phyloP scores from a whole-genome alignment of 768 basidiomycete species.

The Suillus fuscotomentosus region DNA sequence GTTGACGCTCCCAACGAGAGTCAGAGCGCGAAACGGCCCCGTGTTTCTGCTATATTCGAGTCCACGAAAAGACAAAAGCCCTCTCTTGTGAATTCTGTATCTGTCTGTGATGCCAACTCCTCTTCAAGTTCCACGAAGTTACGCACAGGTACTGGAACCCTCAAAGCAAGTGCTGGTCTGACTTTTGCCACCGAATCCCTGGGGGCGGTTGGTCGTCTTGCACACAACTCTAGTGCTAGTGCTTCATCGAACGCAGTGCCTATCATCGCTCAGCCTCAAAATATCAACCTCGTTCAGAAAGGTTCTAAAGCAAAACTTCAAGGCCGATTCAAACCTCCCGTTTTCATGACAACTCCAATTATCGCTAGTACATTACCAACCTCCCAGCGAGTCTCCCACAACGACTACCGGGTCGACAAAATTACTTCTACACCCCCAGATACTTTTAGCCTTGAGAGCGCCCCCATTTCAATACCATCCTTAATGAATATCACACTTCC shows the following conservation, averaged over 20 bases:
- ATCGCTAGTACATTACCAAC: neutral
- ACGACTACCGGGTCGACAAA: neutral
- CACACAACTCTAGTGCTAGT: neutral
- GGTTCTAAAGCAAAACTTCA: neutral
- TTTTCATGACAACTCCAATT: neutral
- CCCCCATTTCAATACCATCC: neutral
- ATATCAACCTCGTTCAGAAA: neutral
- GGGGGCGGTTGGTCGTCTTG: neutral
- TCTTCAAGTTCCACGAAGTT: neutral
- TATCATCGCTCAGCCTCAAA: neutral
- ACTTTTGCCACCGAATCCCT: neutral
- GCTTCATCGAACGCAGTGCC: neutral
- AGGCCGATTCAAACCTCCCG: neutral
- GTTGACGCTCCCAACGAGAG: neutral
- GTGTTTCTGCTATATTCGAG: neutral
- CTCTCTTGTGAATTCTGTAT: neutral
- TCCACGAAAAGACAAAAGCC: neutral
- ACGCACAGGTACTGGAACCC: neutral
- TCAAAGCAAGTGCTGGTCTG: neutral
- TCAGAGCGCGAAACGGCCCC: neutral
- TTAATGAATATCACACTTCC: slow-evolving; percentile 52
- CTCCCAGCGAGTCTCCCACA: neutral
- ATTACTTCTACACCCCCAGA: neutral
- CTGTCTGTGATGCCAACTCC: neutral
- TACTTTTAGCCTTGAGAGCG: neutral